Evolutionary conservation across 257 asterid genomes (phyloP).

Genomic region (Solanum dulcamara): DNA sequence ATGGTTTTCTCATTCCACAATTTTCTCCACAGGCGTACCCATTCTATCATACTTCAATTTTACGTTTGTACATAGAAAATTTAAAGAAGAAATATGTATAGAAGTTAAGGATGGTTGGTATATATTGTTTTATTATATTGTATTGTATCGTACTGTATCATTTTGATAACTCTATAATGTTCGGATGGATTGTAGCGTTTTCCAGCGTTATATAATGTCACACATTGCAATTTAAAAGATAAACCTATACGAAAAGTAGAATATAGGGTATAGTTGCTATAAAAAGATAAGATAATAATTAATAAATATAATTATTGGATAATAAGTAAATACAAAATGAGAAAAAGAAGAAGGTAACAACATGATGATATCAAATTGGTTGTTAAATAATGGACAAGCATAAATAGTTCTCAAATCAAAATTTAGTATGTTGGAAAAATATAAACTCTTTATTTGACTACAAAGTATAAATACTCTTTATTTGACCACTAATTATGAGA

Average conservation of each 20-base stretch:
- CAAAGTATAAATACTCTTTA: no score
- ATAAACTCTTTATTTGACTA: not conserved
- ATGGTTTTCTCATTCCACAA: not conserved
- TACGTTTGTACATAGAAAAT: not conserved
- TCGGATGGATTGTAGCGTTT: not conserved
- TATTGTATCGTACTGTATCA: not conserved
- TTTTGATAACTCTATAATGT: not conserved
- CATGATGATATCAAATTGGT: accelerated
- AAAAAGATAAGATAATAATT: not conserved
- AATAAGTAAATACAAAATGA: not conserved
- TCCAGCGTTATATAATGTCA: not conserved
- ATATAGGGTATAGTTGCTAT: not conserved
- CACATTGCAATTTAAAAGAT: no score
- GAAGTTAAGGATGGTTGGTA: not conserved
- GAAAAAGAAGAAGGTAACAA: not conserved
- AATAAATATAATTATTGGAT: not conserved
- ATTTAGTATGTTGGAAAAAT: not conserved
- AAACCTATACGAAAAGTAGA: no score
- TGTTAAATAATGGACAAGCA: not conserved
- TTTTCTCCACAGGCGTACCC: not conserved
- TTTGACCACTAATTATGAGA: not conserved
- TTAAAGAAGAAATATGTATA: not conserved
- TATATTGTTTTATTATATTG: no score
- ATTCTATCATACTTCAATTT: not conserved
- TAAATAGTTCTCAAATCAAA: not conserved